Percentiles rank a stretch among this genome's conserved stretches.
These are phyloP conservation scores for Cichorium intybus DNA, from an alignment of 140 eudicot genomes.

Conservation along the genomic window DNA sequence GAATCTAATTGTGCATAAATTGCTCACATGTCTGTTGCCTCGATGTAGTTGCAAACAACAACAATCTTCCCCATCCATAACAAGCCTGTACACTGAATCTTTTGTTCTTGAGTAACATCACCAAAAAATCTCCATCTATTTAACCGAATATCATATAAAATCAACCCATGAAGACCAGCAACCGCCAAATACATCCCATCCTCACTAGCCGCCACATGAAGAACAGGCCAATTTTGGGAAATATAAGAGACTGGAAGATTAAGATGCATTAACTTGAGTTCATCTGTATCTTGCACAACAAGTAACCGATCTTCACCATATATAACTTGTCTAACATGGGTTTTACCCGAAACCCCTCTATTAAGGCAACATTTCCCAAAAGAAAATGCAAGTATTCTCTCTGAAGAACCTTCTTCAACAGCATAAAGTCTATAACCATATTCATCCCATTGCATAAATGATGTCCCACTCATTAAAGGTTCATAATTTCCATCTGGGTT, in stretches of 20 bases:
- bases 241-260: slow-evolving; percentile 98
- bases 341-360: slow-evolving; percentile 89
- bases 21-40: slow-evolving; percentile 75
- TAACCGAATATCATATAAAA: slow-evolving; percentile 81
- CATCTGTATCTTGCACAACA: slow-evolving; percentile 97
- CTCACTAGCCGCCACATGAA: slow-evolving; percentile 91
- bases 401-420: slow-evolving; percentile 74
- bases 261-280: slow-evolving; percentile 88
- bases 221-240: slow-evolving; percentile 95
- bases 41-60: slow-evolving; percentile 88
- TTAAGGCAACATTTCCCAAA: slow-evolving; percentile 96
- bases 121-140: slow-evolving; percentile 93
- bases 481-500: slow-evolving; percentile 72
- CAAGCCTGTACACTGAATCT: slow-evolving; percentile 93
- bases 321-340: slow-evolving; percentile 87
- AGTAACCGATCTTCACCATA: slow-evolving; percentile 98
- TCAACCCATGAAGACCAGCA: slow-evolving; percentile 94
- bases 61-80: slow-evolving; percentile 96
- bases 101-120: slow-evolving; percentile 95
- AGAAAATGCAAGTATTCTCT: slow-evolving; percentile 81
- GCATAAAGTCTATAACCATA: slow-evolving; percentile 92
- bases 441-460: slow-evolving; percentile 93
- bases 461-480: slow-evolving; percentile 85
- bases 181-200: slow-evolving; percentile 98
- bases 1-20: slow-evolving; percentile 8